Evolutionary conservation across 495 filamentous ascomycete genomes (phyloP).

Genomic region (Podospora sp.): DNA sequence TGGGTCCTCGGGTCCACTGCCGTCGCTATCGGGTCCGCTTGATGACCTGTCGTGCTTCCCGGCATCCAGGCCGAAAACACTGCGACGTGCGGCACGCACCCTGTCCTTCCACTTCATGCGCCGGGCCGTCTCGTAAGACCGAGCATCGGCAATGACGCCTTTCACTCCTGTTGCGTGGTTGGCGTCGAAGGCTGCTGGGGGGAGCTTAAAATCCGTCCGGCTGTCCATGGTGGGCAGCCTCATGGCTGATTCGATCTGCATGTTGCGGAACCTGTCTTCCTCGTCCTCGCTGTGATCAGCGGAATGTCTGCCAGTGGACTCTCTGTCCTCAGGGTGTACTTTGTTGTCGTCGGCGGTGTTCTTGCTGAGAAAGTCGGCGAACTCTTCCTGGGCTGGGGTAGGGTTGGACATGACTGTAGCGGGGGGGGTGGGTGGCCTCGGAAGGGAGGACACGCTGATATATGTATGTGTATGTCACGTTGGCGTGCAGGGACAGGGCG

Average conservation of each 20-base stretch:
- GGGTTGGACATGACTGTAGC: conserved; percentile 56
- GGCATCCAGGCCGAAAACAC: conserved; percentile 45
- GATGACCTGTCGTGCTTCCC: conserved; percentile 54
- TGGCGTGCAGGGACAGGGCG: conserved; percentile 26
- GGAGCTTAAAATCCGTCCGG: conserved; percentile 58
- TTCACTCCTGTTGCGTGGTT: conserved; percentile 87
- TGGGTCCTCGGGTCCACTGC: conserved; percentile 38
- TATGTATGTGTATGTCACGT: conserved; percentile 24
- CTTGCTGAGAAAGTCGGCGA: conserved; percentile 69
- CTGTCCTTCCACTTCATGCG: conserved; percentile 61
- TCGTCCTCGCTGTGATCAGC: conserved; percentile 54
- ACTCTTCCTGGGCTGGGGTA: conserved; percentile 79
- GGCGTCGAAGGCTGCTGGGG: conserved; percentile 66
- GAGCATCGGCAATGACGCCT: conserved; percentile 95
- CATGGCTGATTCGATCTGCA: conserved; percentile 62
- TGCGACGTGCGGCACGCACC: conserved; percentile 47
- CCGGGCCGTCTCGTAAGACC: conserved; percentile 82
- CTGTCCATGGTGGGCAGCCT: conserved; percentile 55
- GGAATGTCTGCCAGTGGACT: conserved; percentile 53
- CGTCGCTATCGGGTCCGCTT: conserved; percentile 51
- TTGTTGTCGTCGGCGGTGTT: conserved; percentile 48
- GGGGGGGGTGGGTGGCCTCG: conserved; percentile 15
- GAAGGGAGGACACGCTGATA: conserved; percentile 21
- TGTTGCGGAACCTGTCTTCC: conserved; percentile 59
- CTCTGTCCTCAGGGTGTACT: conserved; percentile 57